These are phyloP conservation scores for Meripilus lineatus DNA, from an alignment of 1,284 basidiomycete genomes.

Conservation along the genomic window DNA sequence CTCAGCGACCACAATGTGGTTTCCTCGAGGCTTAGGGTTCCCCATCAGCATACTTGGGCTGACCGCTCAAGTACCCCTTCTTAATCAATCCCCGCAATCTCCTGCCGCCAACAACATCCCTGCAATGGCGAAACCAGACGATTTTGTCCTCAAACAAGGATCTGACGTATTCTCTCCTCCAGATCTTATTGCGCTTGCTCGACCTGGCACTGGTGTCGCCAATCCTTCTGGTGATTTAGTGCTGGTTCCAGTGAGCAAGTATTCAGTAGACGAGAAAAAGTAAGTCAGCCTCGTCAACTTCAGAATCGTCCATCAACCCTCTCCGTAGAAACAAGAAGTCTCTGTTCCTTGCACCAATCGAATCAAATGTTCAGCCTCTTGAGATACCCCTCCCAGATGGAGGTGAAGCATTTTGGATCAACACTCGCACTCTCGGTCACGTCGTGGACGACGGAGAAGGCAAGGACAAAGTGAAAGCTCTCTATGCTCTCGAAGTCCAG, in stretches of 20 bases:
- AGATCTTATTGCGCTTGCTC: conserved; percentile 67
- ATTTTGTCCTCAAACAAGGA: conserved; percentile 54
- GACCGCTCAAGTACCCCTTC: conserved; percentile 46
- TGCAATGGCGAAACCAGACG: conserved; percentile 13
- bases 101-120: conserved; percentile 4
- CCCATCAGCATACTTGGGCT: conserved; percentile 40
- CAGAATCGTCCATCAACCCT: conserved; percentile 4
- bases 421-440: conserved; percentile 61
- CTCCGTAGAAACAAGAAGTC: conserved; percentile 58
- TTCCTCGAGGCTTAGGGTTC: conserved; percentile 19
- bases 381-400: conserved; percentile 54
- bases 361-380: conserved; percentile 41
- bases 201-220: conserved; percentile 63
- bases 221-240: conserved; percentile 64
- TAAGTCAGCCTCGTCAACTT: conserved; percentile 35
- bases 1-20: conserved; percentile 29
- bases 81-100: conserved; percentile 17
- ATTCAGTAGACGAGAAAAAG: conserved; percentile 67
- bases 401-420: conserved; percentile 76
- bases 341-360: conserved; percentile 57
- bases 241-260: conserved; percentile 64
- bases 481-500: conserved; percentile 55
- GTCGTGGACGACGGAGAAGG: conserved; percentile 50
- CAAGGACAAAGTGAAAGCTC: conserved; percentile 42
- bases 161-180: conserved; percentile 61